A percentile compares a stretch with the other conserved stretches of the same genome.
phyloP scores from a whole-genome alignment of 2,329 filamentous ascomycete genomes.

The Neoascochyta sp. region DNA sequence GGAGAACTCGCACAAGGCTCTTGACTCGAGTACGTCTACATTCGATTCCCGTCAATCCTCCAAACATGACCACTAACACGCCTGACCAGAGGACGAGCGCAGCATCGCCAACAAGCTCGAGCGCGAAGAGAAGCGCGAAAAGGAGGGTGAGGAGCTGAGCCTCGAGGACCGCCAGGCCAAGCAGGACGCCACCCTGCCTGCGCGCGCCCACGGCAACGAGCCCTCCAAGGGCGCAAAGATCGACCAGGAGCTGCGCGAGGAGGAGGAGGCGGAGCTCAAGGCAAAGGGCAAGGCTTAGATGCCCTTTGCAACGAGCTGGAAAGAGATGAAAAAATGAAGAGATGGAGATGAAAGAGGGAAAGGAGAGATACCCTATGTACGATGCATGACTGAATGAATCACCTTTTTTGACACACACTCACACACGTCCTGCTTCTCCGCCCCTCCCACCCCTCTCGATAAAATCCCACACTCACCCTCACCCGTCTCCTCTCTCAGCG shows the following conservation, averaged over 20 bases:
- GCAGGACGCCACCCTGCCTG: slow-evolving; percentile 58
- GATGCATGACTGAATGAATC: too few species aligned
- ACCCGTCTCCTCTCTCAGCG: too few species aligned
- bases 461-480: too few species aligned
- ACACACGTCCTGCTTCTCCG: too few species aligned
- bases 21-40: slow-evolving; percentile 64
- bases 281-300: slow-evolving; percentile 52
- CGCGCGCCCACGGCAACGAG: slow-evolving; percentile 66
- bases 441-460: too few species aligned
- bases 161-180: slow-evolving; percentile 44
- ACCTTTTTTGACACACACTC: too few species aligned
- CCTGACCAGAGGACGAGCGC: slow-evolving; percentile 60
- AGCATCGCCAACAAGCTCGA: slow-evolving; percentile 69
- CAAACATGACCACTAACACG: slow-evolving; percentile 23
- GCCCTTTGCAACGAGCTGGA: too few species aligned
- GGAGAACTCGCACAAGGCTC: slow-evolving; percentile 62
- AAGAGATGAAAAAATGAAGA: too few species aligned
- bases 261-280: slow-evolving; percentile 63
- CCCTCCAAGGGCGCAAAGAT: slow-evolving; percentile 69
- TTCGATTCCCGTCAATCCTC: neutral
- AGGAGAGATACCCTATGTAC: too few species aligned
- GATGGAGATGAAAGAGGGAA: too few species aligned
- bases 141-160: slow-evolving; percentile 37
- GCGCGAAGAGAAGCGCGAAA: slow-evolving; percentile 55
- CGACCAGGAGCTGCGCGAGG: slow-evolving; percentile 63